Evolutionary conservation across 371 early-diverging fungal genomes (phyloP), one percentile per base, ranked within the genome.

Genomic region (Apophysomyces trapeziformis): DNA sequence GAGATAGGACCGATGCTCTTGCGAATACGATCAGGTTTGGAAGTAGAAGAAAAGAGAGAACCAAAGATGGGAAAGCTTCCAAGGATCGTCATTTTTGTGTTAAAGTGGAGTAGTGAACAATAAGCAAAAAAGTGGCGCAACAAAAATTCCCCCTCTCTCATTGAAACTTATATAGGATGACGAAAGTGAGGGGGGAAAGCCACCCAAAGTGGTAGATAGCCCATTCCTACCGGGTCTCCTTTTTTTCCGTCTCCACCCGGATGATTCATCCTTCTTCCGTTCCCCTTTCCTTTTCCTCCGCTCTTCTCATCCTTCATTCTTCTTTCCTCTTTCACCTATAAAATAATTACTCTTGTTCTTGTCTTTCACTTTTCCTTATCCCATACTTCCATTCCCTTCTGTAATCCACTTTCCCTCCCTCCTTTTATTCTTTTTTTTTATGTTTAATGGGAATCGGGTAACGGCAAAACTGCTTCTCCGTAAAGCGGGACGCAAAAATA

Each of bases 1-100:
- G 78, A 78, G 44, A 78, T 70, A 35, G 78, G 78, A 13, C 61
- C 70, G 50, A 78, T 78, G 36, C 75, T 75, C 66, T 78, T 78
- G 47, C 75, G 73, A 43, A 77, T 60, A 63, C 73, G 70, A 60
- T 75, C 75, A 46, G 73, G 60, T 59, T 67, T 75, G 13, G 69
- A 62, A 38, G 69, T 68, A 38, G 73, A 66, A 44, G 75, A 71
- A 37, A 78, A 71, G 37, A 78, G 44, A 39, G 70, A 67, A 45
- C 69, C 69, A 46, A 78, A 69, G 14, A 78, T 66, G 26, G 73
- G 71, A 6, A 75, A 44, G 13, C 64, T 62, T 26, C 68, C 61
- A 45, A 76, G 44, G 54, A 76, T 62, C 35, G 76, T 65, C 76
- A 76, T 76, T 13, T 13, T 63, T 50, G 18, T 50, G 54, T 50